Evolutionary conservation across 495 filamentous ascomycete genomes (phyloP).

Genomic region (Penicillium paradoxum): DNA sequence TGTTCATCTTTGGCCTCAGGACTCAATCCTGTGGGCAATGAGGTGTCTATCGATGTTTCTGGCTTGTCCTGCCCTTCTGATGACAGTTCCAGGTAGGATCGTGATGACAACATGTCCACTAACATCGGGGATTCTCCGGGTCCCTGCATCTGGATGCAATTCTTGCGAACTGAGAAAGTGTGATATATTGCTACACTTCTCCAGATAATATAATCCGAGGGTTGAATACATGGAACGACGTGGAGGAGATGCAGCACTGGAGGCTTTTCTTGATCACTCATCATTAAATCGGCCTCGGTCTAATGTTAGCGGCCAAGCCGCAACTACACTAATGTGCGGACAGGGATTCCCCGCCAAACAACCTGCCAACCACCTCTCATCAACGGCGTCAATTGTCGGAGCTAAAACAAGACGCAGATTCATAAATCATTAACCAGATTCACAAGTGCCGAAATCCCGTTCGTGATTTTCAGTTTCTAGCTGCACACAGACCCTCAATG

Average conservation of each 20-base stretch:
- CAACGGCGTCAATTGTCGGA: no score
- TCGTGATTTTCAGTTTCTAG: background rate
- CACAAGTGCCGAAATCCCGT: background rate
- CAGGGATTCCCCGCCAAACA: no score
- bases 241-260: no score
- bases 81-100: conserved; percentile 19
- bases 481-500: background rate
- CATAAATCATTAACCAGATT: no score
- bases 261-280: background rate
- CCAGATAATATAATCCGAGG: background rate
- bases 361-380: no score
- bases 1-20: conserved; percentile 2
- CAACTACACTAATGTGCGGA: background rate
- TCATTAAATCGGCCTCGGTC: background rate
- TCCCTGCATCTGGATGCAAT: background rate
- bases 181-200: background rate
- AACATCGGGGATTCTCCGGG: background rate
- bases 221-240: no score
- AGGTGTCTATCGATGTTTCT: background rate
- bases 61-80: background rate
- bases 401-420: no score
- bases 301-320: background rate
- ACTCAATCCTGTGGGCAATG: background rate
- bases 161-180: background rate
- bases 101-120: conserved; percentile 11